Conservation (phyloP, 306 rosid species). For the Carpinus viminea region DNA sequence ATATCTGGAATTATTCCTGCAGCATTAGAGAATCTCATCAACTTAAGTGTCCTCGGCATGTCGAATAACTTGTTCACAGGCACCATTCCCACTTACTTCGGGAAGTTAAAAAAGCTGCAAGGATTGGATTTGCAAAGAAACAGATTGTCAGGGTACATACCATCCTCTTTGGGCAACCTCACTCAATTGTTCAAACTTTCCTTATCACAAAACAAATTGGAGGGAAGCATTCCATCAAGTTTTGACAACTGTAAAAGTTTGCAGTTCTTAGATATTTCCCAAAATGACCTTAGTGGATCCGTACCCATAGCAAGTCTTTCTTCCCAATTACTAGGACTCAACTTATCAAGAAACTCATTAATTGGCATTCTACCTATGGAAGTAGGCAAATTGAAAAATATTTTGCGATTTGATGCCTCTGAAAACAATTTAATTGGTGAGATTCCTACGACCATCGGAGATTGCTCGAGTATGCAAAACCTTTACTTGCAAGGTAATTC, state of each 20-base stretch:
- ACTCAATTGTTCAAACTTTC: slow-evolving; percentile 11
- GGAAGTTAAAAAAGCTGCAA: slow-evolving; percentile 23
- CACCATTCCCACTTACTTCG: slow-evolving; percentile 29
- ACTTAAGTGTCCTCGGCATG: background rate
- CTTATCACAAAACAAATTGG: slow-evolving; percentile 16
- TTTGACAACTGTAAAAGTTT: slow-evolving; percentile 20
- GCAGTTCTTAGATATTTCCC: background rate
- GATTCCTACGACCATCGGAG: slow-evolving; percentile 37
- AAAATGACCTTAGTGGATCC: slow-evolving; percentile 30
- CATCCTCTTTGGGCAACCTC: slow-evolving; percentile 33
- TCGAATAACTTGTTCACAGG: slow-evolving; percentile 5
- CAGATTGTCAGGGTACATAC: slow-evolving; percentile 29
- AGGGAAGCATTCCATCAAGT: slow-evolving; percentile 39
- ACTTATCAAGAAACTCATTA: slow-evolving; percentile 37
- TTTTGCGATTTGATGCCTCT: slow-evolving; percentile 23
- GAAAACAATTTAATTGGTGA: slow-evolving; percentile 25
- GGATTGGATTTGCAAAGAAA: background rate
- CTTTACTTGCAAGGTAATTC: background rate
- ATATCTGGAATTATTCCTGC: slow-evolving; percentile 29
- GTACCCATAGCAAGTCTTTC: slow-evolving; percentile 25
- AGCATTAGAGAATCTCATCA: slow-evolving; percentile 24
- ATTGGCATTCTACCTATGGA: slow-evolving; percentile 27
- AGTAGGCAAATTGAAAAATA: slow-evolving; percentile 17
- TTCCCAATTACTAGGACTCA: slow-evolving; percentile 4
- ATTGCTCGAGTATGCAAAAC: slow-evolving; percentile 27